Evolutionary conservation across 768 basidiomycete genomes (phyloP).

Genomic region (Podaxis sp.): DNA sequence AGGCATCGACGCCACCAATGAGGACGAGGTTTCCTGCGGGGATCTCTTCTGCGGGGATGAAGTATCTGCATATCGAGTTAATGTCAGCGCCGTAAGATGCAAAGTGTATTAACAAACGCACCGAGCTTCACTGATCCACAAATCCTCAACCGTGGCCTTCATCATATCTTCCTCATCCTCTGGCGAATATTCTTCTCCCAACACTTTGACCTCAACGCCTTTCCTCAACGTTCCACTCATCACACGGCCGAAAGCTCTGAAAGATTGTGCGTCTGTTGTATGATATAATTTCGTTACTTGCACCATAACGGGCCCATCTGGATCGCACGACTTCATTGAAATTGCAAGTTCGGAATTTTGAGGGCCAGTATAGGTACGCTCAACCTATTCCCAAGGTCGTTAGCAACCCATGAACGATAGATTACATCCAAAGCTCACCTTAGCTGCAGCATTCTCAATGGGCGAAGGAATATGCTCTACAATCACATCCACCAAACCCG

Average conservation of each 20-base stretch:
- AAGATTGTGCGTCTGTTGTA: constrained; percentile 93
- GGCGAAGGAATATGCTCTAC: constrained; percentile 89
- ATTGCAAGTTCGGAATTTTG: constrained; percentile 74
- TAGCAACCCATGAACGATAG: background rate
- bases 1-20: constrained; percentile 89
- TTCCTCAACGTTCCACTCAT: constrained; percentile 86
- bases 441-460: constrained; percentile 47
- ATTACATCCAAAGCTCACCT: constrained; percentile 38
- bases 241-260: constrained; percentile 93
- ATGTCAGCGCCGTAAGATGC: no score
- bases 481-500: constrained; percentile 91
- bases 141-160: constrained; percentile 73
- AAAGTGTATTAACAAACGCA: constrained; percentile 28
- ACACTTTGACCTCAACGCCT: constrained; percentile 86
- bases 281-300: constrained; percentile 95
- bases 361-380: constrained; percentile 85
- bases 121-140: constrained; percentile 92
- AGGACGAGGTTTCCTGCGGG: constrained; percentile 92
- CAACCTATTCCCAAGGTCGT: constrained; percentile 43
- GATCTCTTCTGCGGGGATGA: constrained; percentile 83
- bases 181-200: constrained; percentile 97
- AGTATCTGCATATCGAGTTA: constrained; percentile 58
- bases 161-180: constrained; percentile 99
- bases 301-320: constrained; percentile 87
- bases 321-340: constrained; percentile 79